Percentiles rank a stretch among this genome's conserved stretches.
Conservation (phyloP, 306 rosid genomes). For the Cucumis hystrix region DNA sequence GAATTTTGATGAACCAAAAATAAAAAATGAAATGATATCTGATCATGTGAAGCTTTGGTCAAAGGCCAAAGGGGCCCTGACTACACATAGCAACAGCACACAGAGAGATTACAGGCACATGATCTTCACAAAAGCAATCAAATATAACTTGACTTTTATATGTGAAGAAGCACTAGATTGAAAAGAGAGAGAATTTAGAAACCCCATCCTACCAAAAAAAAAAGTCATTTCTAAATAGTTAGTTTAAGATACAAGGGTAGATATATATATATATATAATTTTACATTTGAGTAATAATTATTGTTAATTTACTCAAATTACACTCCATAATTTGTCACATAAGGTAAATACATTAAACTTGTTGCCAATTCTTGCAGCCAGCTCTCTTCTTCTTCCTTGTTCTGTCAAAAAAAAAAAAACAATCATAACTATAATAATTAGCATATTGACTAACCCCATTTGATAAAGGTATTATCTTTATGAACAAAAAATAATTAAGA, state of each 20-base stretch:
- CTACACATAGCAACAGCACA: not conserved
- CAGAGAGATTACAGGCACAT: not conserved
- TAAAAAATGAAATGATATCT: no score
- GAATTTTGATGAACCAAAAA: no score
- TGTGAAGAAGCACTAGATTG: not conserved
- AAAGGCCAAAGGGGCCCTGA: not conserved
- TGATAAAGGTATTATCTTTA: not conserved
- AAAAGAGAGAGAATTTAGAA: not conserved
- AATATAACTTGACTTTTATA: not conserved
- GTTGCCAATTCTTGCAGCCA: constrained; percentile 84
- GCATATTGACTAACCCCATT: not conserved
- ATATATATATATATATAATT: not conserved
- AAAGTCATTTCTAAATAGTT: not conserved
- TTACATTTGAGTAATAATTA: not conserved
- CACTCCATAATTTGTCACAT: constrained; percentile 16
- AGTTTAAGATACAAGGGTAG: not conserved
- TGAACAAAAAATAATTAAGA: not conserved
- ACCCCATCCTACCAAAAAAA: not conserved
- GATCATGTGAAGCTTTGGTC: not conserved
- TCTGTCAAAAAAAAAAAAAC: not conserved
- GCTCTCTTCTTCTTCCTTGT: constrained; percentile 54
- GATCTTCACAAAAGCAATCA: not conserved
- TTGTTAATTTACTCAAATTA: not conserved
- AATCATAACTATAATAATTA: not conserved
- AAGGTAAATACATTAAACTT: constrained; percentile 43